Percentiles rank a stretch among this genome's conserved stretches.
Evolutionary conservation across 2,329 filamentous ascomycete species (phyloP).

Genomic region (Leptographium flavum): DNA sequence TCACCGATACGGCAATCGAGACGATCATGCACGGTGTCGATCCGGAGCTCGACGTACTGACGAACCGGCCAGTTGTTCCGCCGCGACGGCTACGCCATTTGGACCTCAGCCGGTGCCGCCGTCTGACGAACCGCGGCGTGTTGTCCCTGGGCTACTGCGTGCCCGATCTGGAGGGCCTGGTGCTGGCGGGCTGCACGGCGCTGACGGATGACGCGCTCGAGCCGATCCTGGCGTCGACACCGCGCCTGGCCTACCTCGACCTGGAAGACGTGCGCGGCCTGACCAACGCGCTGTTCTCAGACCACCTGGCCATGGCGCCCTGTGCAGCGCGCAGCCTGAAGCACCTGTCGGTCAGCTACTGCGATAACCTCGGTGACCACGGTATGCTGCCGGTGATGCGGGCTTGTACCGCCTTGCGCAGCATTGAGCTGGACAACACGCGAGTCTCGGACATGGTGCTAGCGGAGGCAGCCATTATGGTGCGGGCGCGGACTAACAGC

Average conservation of each 20-base stretch:
- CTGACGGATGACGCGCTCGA: constrained; percentile 62
- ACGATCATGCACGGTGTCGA: constrained; percentile 63
- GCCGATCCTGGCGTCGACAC: constrained; percentile 59
- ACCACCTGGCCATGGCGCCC: constrained; percentile 61
- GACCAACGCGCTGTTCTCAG: constrained; percentile 57
- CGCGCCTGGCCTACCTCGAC: constrained; percentile 72
- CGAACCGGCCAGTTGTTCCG: constrained; percentile 60
- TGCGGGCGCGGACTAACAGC: constrained; percentile 41
- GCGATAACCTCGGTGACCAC: constrained; percentile 67
- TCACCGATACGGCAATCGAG: constrained; percentile 61
- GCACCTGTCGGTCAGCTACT: constrained; percentile 82
- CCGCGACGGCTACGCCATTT: constrained; percentile 69
- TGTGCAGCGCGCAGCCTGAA: constrained; percentile 52
- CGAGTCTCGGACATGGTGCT: constrained; percentile 76
- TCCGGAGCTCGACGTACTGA: constrained; percentile 69
- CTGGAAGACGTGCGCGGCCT: constrained; percentile 71
- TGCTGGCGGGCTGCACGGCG: constrained; percentile 62
- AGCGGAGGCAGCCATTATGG: constrained; percentile 69
- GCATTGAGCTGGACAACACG: constrained; percentile 84
- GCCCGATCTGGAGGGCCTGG: constrained; percentile 68
- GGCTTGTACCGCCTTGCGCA: constrained; percentile 53
- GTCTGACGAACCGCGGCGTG: constrained; percentile 61
- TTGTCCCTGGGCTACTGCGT: constrained; percentile 57
- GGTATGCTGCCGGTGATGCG: constrained; percentile 77
- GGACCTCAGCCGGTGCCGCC: constrained; percentile 66